Conservation (phyloP, 1,284 basidiomycete species). For the Hymenochaete sp. region DNA sequence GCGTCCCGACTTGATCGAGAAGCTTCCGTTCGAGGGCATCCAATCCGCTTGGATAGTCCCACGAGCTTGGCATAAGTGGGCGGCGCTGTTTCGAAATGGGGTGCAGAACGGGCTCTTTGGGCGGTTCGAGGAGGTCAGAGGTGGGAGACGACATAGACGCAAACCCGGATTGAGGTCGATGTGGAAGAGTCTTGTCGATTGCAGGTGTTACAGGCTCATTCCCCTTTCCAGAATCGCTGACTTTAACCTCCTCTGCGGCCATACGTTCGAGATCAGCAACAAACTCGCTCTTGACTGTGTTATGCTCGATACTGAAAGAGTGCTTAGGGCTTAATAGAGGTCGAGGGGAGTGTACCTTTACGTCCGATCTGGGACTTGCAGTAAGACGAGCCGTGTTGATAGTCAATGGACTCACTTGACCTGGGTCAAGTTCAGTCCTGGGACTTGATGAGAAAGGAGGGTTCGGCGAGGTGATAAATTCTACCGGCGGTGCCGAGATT, state of each 20-base stretch:
- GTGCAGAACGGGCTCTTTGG: conserved; percentile 12
- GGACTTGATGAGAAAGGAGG: too few relatives aligned
- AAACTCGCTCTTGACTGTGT: conserved; percentile 42
- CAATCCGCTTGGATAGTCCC: conserved; percentile 16
- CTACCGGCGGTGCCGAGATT: conserved; percentile 15
- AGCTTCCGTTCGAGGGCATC: conserved; percentile 21
- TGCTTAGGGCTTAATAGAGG: conserved; percentile 52
- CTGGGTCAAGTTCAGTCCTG: too few relatives aligned
- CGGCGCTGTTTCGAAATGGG: conserved; percentile 10
- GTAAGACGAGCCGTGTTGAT: conserved; percentile 1
- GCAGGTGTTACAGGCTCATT: too few relatives aligned
- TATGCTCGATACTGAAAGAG: conserved; percentile 34
- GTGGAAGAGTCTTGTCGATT: conserved; percentile 53
- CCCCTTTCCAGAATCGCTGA: conserved; percentile 24
- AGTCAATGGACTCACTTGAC: conserved; percentile 13
- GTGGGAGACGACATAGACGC: conserved; percentile 4
- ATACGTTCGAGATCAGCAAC: conserved; percentile 61
- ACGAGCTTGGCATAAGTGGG: conserved; percentile 1
- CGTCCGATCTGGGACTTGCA: conserved; percentile 20
- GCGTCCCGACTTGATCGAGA: conserved; percentile 22
- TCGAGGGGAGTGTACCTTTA: conserved; percentile 46
- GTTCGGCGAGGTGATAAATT: conserved; percentile 3
- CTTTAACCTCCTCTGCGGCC: conserved; percentile 41
- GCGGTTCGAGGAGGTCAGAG: conserved; percentile 11
- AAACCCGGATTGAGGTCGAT: too few relatives aligned